phyloP scores from a whole-genome alignment of 2,329 filamentous ascomycete species.

The Thielaviopsis euricoi region DNA sequence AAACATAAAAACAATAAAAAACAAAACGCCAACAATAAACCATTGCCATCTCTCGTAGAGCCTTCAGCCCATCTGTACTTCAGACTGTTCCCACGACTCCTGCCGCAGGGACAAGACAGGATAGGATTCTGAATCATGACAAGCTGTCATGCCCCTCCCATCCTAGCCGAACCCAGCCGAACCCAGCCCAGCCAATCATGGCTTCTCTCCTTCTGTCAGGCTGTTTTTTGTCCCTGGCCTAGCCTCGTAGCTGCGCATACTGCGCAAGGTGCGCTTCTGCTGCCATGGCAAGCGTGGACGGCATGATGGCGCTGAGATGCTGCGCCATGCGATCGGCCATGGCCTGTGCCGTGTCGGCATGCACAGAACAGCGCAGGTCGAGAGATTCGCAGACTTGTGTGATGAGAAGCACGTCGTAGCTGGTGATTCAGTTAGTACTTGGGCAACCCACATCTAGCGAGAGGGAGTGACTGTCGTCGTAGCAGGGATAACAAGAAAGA shows the following conservation, averaged over 20 bases:
- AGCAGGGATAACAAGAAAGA: neutral
- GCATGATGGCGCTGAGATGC: neutral
- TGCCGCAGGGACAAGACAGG: too few relatives aligned
- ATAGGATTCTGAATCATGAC: too few relatives aligned
- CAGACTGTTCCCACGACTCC: too few relatives aligned
- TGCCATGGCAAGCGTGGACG: neutral
- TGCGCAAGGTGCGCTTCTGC: neutral
- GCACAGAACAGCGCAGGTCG: conserved; percentile 3
- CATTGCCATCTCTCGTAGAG: too few relatives aligned
- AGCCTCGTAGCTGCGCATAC: conserved; percentile 1
- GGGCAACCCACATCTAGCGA: neutral
- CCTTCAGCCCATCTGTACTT: too few relatives aligned
- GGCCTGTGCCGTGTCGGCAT: conserved; percentile 3
- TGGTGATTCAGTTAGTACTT: neutral
- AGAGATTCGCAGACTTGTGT: conserved; percentile 7
- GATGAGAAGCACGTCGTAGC: conserved; percentile 2
- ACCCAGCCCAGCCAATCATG: too few relatives aligned
- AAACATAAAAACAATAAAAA: too few relatives aligned
- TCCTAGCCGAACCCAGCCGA: too few relatives aligned
- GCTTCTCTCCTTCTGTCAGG: neutral
- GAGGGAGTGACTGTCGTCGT: too few relatives aligned
- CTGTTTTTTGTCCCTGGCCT: neutral
- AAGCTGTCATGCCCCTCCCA: too few relatives aligned
- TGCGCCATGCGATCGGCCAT: neutral
- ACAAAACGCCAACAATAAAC: too few relatives aligned